Conservation (phyloP, 225 moss, liverwort and hornwort species). For the Thuidium tamariscinum region DNA sequence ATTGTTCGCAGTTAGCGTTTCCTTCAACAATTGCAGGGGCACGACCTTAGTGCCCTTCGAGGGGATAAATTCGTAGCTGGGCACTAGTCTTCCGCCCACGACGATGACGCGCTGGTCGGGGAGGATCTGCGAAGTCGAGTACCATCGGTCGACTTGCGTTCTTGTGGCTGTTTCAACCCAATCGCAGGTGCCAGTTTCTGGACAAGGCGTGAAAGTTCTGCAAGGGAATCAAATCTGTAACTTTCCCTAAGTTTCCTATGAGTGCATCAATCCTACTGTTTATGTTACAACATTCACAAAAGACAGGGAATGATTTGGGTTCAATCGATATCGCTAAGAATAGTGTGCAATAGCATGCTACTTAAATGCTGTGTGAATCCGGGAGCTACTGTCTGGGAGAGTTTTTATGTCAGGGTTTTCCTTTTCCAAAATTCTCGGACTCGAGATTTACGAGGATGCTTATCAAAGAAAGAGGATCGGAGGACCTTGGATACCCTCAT, state of each 20-base stretch:
- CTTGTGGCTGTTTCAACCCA: slow-evolving; percentile 20
- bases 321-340: background rate
- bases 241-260: background rate
- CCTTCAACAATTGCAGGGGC: background rate
- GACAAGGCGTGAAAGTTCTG: slow-evolving; percentile 17
- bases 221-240: background rate
- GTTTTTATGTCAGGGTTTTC: background rate
- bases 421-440: background rate
- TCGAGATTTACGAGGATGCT: background rate
- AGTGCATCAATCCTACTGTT: background rate
- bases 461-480: background rate
- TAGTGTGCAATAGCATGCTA: background rate
- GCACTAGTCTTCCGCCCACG: background rate
- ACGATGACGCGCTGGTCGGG: slow-evolving; percentile 9
- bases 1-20: background rate
- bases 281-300: background rate
- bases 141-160: slow-evolving; percentile 7
- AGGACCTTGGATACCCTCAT: background rate
- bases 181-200: slow-evolving; percentile 3
- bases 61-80: slow-evolving; percentile 19
- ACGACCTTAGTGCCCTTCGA: background rate
- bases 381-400: background rate
- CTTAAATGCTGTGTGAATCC: background rate
- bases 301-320: background rate
- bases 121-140: slow-evolving; percentile 8